Evolutionary conservation across 805 yeast species (phyloP).

Genomic region (Candida hungchunana): DNA sequence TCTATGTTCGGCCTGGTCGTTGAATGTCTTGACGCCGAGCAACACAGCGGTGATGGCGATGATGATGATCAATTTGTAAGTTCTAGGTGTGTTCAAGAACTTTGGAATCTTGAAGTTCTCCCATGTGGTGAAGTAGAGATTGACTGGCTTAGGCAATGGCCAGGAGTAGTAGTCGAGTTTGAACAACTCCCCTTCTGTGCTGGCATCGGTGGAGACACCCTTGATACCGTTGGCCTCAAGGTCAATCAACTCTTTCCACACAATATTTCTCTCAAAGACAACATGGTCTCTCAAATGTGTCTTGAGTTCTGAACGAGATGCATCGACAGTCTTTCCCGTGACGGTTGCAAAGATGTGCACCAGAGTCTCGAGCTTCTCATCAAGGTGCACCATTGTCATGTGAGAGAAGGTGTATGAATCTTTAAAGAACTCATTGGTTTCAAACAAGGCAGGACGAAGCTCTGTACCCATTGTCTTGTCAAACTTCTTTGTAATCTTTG

Average conservation of each 20-base stretch:
- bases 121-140: conserved; percentile 24
- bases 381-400: conserved; percentile 44
- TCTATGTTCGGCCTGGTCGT: conserved; percentile 56
- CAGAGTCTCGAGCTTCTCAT: conserved; percentile 47
- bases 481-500: conserved; percentile 84
- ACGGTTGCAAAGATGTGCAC: conserved; percentile 51
- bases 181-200: conserved; percentile 28
- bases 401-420: conserved; percentile 53
- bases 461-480: conserved; percentile 69
- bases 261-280: conserved; percentile 95
- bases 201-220: conserved; percentile 35
- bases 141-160: conserved; percentile 29
- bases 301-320: conserved; percentile 49
- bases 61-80: conserved; percentile 32
- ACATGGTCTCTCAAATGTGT: conserved; percentile 79
- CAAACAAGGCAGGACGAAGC: conserved; percentile 46
- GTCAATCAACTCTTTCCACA: conserved; percentile 93
- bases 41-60: conserved; percentile 50
- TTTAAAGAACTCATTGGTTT: conserved; percentile 38
- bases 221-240: conserved; percentile 50
- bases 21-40: conserved; percentile 55
- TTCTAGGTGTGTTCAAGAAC: conserved; percentile 37
- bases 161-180: conserved; percentile 30
- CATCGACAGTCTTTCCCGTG: conserved; percentile 30
- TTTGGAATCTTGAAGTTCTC: conserved; percentile 35